Conservation (phyloP, 495 filamentous ascomycete genomes). For the Hyaloscypha finlandica region DNA sequence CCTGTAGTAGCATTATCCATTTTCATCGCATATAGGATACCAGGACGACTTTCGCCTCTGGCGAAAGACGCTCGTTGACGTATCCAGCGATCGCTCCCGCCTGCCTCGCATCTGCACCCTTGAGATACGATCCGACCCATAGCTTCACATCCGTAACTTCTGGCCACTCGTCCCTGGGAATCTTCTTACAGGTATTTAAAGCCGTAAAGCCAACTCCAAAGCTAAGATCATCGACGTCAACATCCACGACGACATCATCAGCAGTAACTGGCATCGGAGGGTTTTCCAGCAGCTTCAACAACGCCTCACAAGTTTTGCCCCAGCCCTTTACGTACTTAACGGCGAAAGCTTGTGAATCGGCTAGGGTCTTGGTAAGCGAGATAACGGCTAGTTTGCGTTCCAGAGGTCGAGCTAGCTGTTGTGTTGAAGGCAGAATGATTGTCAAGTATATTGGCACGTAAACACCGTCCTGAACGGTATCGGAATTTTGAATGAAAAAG, state of each 20-base stretch:
- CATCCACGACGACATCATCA: conserved; percentile 72
- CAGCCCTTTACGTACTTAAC: conserved; percentile 76
- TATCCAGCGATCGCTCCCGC: conserved; percentile 56
- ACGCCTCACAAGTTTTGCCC: conserved; percentile 79
- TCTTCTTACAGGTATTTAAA: conserved; percentile 80
- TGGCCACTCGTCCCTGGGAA: conserved; percentile 72
- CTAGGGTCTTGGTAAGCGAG: conserved; percentile 85
- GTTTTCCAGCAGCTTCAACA: conserved; percentile 86
- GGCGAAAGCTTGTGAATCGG: conserved; percentile 78
- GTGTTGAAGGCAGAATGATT: conserved; percentile 84
- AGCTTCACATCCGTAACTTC: conserved; percentile 75
- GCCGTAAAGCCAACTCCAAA: conserved; percentile 94
- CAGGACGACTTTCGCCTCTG: conserved; percentile 56
- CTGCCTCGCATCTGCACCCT: conserved; percentile 55
- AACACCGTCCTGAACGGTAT: conserved; percentile 76
- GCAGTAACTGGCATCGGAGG: conserved; percentile 70
- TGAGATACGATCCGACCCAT: conserved; percentile 72
- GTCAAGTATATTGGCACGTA: conserved; percentile 82
- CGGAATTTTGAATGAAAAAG: conserved; percentile 79
- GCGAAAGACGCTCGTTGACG: conserved; percentile 59
- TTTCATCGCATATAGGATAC: conserved; percentile 53
- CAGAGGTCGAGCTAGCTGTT: conserved; percentile 78
- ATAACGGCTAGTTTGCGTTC: conserved; percentile 95
- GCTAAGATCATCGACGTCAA: conserved; percentile 91
- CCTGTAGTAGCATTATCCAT: background rate